Base-by-base conservation (phyloP, 768 basidiomycete species). In the Trametes sanguinea region DNA sequence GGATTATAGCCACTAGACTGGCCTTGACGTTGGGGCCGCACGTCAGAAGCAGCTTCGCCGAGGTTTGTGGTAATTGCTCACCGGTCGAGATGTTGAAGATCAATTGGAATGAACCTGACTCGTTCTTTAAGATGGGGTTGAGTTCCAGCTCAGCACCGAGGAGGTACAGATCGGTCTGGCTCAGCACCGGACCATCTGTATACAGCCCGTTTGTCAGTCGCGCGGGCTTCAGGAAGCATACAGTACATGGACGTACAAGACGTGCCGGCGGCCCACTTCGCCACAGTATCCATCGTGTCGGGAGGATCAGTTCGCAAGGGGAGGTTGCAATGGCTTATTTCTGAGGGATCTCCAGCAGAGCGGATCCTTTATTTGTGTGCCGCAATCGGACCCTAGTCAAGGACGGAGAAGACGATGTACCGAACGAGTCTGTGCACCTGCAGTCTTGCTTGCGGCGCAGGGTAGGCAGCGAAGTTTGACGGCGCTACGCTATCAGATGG, bases 161-260 rank as follows among this genome's bases (percentile, higher is more conserved):
- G 3, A 94, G 82, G 73, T 92, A 94, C 13, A 94, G 80, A 69
- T 94, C 92, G 0, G 90, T 92, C 69, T 89, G 89, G 2, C 84
- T 82, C 13, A 94, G 80, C 6, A 93, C 84, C 5, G 92, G 92
- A 0, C 90, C 91, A 73, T 93, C 90, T 92, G 22, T 22, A 37
- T 37, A 37, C 35, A 6, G 35, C 35, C 6, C 35, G 11, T 37
- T 37, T 37, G 35, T 37, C 35, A 37, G 11, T 37, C 35, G 35
- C 11, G 22, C 22, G 22, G 22, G 35, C 35, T 37, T 37, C 6
- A 11, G 6, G 6, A 37, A 6, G 11, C 50, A 52, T 40, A 43
- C 2, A 29, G 14, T n/a, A 13, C 11, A 14, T 42, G 9, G 9
- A 62, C 66, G 16, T 32, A 68, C 67, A 68, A n/a, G 45, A 51